Evolutionary conservation across 2,329 filamentous ascomycete genomes (phyloP), one percentile per base, ranked within the genome.

Genomic region (Aspergillus calidoustus): DNA sequence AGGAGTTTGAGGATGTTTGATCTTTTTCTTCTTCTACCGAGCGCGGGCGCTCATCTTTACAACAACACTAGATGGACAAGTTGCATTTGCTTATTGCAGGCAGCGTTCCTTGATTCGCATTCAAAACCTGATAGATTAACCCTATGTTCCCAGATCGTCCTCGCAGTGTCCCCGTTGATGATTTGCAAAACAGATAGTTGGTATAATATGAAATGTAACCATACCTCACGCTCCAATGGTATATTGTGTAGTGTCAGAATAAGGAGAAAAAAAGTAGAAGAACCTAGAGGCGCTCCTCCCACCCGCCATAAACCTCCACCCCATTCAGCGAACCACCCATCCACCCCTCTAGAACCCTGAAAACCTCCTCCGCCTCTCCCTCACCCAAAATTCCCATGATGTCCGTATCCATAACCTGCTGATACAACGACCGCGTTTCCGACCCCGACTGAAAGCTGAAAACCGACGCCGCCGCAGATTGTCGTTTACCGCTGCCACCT

Each of bases 1-100:
- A 77, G 54, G 78, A 80, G 59, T 80, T 80, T 61, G 78, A 80
- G 54, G 78, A 80, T 63, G 78, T 79, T 17, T 77, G 67, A 70
- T 63, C 38, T 34, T 30, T 19, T 31, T 28, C 15, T 3, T 46
- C n/a, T 59, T 47, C 19, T 53, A 4, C 22, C 38, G 43, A 63
- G 69, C 66, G 69, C 69, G 62, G 67, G 69, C 69, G 69, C 64
- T 62, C 41, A 51, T 49, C 19, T 48, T 46, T 47, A 53, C 48
- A 53, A 50, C 48, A 53, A 15, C 22, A 34, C 55, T 52, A 52
- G 49, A 52, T 34, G 49, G 49, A 19, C 6, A 38, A 25, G 15
- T 28, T 38, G 28, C 17, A 25, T 5, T 28, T 38, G 28, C 17
- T 34, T 52, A n/a, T 19, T 6, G 6, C 19, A 30, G 13, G 15